Percentiles rank a stretch among this genome's conserved stretches.
Conservation (phyloP, 2,329 filamentous ascomycete species). For the Ophiocordyceps sinensis region DNA sequence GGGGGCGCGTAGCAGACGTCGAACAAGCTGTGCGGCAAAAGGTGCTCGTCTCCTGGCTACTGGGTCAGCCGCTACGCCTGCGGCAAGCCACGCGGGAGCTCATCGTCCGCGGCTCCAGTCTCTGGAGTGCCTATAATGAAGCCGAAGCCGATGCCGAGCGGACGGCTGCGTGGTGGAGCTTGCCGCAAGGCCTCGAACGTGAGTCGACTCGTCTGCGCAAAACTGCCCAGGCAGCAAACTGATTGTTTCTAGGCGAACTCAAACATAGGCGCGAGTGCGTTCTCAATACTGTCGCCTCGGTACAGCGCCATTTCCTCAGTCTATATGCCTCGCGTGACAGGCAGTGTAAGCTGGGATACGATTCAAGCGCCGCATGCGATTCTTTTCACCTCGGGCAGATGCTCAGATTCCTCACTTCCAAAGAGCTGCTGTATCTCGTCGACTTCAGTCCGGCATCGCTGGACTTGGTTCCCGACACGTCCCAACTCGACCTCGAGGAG, state of each 20-base stretch:
- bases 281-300: slow-evolving; percentile 53
- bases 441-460: slow-evolving; percentile 37
- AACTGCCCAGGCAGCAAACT: neutral
- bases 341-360: slow-evolving; percentile 63
- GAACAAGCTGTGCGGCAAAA: slow-evolving; percentile 59
- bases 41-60: slow-evolving; percentile 49
- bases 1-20: slow-evolving; percentile 24
- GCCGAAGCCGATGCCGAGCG: slow-evolving; percentile 9
- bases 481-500: slow-evolving; percentile 45
- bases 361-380: slow-evolving; percentile 58
- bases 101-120: slow-evolving; percentile 48
- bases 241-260: slow-evolving; percentile 39
- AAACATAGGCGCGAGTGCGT: slow-evolving; percentile 51
- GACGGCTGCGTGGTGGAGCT: slow-evolving; percentile 53
- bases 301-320: slow-evolving; percentile 51
- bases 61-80: slow-evolving; percentile 47
- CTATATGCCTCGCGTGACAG: slow-evolving; percentile 52
- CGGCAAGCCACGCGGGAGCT: slow-evolving; percentile 49
- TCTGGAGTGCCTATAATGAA: slow-evolving; percentile 33
- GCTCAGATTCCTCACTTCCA: slow-evolving; percentile 52
- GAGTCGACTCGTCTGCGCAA: slow-evolving; percentile 10
- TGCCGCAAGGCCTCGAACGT: slow-evolving; percentile 56
- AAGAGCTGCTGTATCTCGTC: slow-evolving; percentile 44
- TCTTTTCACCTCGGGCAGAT: slow-evolving; percentile 68
- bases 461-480: slow-evolving; percentile 29